Base-by-base conservation (phyloP, 768 basidiomycete species). In the Termitomyces sp. region DNA sequence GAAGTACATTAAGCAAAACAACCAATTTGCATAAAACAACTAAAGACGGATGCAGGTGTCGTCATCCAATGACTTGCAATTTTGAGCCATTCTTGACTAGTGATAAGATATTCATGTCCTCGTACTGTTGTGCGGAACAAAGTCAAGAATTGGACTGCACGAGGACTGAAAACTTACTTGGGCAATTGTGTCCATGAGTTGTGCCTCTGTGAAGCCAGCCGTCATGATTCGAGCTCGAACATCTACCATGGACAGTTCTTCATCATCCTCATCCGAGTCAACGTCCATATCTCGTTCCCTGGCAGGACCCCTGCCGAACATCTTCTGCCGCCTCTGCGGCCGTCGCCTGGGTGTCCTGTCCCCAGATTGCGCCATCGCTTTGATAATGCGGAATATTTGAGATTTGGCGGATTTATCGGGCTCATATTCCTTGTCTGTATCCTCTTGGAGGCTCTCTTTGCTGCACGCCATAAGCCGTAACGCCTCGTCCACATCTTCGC, bases 401-500 rank as follows among this genome's bases (percentile, higher is more conserved):
- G 88, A 91, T 58, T 85, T 78, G 52, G 82, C 78, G 22, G 94
- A 92, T 62, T 84, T 82, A 68, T 99, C 96, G 4, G 78, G 77
- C 35, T 88, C 88, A 30, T 75, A 73, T 35, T 85, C 87, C 45
- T 79, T 79, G 44, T 88, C 87, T 20, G 84, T 82, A 11, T 92
- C 92, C 46, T 95, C 92, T 55, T 85, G 79, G 63, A 99, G 74
- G 66, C 88, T 92, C 67, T 92, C 90, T 71, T 98, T 99, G 74
- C 90, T 93, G 64, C 91, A 93, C 58, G 94, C 93, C 95, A 99
- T 98, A 60, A 99, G 76, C 40, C 97, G 86, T 60, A 99, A 77
- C 2, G 97, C 97, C 72, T 98, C 97, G 67, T 98, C 94, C 13
- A 99, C 94, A 68, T 99, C 97, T 40, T 82, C 79, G 56, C 87